Base-by-base conservation (phyloP, 768 basidiomycete genomes). In the Termitomyces sp. region DNA sequence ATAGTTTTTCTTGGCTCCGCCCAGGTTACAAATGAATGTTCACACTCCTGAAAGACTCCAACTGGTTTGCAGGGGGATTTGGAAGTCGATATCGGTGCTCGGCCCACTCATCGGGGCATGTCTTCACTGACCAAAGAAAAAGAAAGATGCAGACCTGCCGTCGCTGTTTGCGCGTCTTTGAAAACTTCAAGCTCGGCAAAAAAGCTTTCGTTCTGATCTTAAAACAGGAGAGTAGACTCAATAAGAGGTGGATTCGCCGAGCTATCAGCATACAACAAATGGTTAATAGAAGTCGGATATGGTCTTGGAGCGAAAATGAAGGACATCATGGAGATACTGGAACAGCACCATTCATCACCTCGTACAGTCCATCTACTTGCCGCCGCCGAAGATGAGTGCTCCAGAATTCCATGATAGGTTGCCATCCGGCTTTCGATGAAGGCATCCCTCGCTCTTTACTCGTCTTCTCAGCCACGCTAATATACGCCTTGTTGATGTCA, bases 341-440 rank as follows among this genome's bases (percentile, higher is more conserved):
- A 9, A 49, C n/a, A 30, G 34, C 20, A 13, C 79, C 78, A 54
- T 73, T 80, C 79, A 87, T 80, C 9, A 93, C 85, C 61, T 91
- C 87, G 59, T 88, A 89, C 59, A 89, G 65, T 11, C 85, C 88
- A 5, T 85, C 81, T 11, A 74, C 77, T 62, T 79, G 78, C 66
- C 88, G 80, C 61, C 76, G 79, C 1, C 73, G 75, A 18, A 95
- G 73, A 42, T 72, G 71, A 67, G 86, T 82, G 64, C 91, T 89
- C 93, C 93, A 95, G 71, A 94, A 93, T 58, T 79, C 75, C 90
- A 96, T 94, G 48, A 95, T 81, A 1, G 86, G 85, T 66, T 84
- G 81, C 92, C 91, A 95, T 65, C 94, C 91, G 12, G 84, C 83
- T 64, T 75, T 81, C 31, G 85, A 86, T 4, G 80, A 73, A 9